Evolutionary conservation across 148 eudicot genomes (phyloP).

Genomic region (Rhododendron henanense): DNA sequence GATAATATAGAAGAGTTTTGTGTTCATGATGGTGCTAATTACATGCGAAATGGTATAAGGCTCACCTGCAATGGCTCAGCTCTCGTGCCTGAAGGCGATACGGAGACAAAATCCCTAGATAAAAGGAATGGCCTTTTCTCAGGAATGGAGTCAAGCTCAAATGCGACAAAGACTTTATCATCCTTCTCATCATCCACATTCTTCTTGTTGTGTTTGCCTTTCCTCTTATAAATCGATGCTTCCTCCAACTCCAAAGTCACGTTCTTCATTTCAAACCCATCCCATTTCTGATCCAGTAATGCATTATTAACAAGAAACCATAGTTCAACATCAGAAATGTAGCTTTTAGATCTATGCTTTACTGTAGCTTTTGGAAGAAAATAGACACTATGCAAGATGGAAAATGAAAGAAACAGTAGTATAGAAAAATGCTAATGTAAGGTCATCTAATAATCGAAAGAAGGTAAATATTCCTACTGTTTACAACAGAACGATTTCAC

Average conservation of each 20-base stretch:
- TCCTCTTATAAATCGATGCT: slow-evolving; percentile 13
- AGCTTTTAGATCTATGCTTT: neutral
- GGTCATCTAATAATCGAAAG: neutral
- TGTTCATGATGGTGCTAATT: neutral
- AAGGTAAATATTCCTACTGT: neutral
- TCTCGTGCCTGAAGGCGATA: slow-evolving; percentile 5
- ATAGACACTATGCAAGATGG: neutral
- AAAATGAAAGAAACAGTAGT: neutral
- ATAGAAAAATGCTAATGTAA: neutral
- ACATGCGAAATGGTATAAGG: neutral
- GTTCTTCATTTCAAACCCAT: slow-evolving; percentile 25
- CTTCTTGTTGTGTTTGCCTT: neutral
- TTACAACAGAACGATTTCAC: neutral
- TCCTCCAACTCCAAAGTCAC: slow-evolving; percentile 23
- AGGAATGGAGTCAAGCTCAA: slow-evolving; percentile 18
- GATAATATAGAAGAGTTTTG: neutral
- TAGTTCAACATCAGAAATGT: neutral
- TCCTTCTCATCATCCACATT: slow-evolving; percentile 8
- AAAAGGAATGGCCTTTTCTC: slow-evolving; percentile 23
- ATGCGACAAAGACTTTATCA: slow-evolving; percentile 23
- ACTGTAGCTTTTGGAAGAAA: neutral
- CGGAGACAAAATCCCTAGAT: slow-evolving; percentile 22
- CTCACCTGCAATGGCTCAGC: slow-evolving; percentile 12
- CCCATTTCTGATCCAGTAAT: slow-evolving; percentile 22
- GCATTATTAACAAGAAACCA: neutral